Conservation (phyloP, 2,329 filamentous ascomycete genomes). For the Penicillium sumatraense region DNA sequence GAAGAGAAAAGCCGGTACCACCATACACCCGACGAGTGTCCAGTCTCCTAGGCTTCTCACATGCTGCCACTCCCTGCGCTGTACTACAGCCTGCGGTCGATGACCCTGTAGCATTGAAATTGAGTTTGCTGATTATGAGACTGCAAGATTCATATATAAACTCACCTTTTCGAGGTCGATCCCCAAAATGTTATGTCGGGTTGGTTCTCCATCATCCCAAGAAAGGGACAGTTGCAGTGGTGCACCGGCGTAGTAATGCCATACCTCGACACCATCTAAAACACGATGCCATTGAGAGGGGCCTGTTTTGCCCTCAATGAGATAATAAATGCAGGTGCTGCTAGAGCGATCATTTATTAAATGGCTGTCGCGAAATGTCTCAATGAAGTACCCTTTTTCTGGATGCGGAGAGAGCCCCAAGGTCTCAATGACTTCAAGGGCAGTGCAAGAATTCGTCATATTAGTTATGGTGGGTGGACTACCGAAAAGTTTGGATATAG, state of each 20-base stretch:
- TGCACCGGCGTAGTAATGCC: conserved; percentile 61
- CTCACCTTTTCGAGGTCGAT: conserved; percentile 44
- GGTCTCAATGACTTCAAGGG: conserved; percentile 49
- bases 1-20: conserved; percentile 7
- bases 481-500: no score
- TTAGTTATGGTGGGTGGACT: not conserved
- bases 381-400: conserved; percentile 56
- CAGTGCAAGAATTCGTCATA: conserved; percentile 23
- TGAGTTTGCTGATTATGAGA: not conserved
- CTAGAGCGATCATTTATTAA: conserved; percentile 42
- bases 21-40: conserved; percentile 50
- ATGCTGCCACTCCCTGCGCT: conserved; percentile 52
- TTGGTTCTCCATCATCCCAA: conserved; percentile 45
- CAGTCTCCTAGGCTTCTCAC: conserved; percentile 53
- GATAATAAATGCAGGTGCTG: conserved; percentile 60
- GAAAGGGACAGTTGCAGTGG: conserved; percentile 52
- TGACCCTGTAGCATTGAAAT: conserved; percentile 31
- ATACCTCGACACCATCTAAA: conserved; percentile 53
- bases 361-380: conserved; percentile 52
- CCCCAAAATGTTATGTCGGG: conserved; percentile 43
- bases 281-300: conserved; percentile 58
- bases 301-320: conserved; percentile 51
- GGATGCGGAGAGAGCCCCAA: conserved; percentile 51
- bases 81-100: conserved; percentile 51
- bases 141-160: not conserved